Percentiles rank a stretch among this genome's conserved stretches.
These are phyloP conservation scores for Cutaneotrichosporon sp. DNA, from an alignment of 1,284 basidiomycete species.

Conservation along the genomic window DNA sequence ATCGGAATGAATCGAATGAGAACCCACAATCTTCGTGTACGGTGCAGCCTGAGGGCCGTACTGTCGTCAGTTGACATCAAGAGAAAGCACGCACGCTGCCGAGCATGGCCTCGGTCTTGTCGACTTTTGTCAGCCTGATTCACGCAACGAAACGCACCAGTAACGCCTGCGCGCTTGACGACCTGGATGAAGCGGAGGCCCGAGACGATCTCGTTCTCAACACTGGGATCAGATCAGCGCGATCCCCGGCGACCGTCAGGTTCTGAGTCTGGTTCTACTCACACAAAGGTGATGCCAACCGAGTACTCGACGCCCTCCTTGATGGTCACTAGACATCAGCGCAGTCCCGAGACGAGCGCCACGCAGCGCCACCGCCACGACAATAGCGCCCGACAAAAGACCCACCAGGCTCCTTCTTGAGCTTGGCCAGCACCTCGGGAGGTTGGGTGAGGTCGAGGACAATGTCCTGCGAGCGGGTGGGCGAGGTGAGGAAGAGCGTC, in stretches of 20 bases:
- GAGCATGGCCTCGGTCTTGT: conserved; percentile 56
- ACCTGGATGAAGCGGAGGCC: conserved; percentile 60
- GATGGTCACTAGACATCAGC: conserved; percentile 49
- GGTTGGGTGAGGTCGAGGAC: conserved; percentile 56
- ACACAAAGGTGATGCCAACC: conserved; percentile 57
- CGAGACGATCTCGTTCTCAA: conserved; percentile 58
- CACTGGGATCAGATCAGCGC: conserved; percentile 19
- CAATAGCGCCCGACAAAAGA: neutral
- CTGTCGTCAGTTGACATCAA: conserved; percentile 18
- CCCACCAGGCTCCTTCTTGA: conserved; percentile 58
- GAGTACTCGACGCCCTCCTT: conserved; percentile 62
- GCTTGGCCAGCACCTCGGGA: conserved; percentile 51
- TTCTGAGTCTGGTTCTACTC: too few species aligned
- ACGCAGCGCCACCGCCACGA: neutral
- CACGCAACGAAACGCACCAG: conserved; percentile 41
- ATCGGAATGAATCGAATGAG: conserved; percentile 18
- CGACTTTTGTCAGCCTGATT: conserved; percentile 31
- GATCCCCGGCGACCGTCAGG: too few species aligned
- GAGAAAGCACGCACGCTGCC: conserved; percentile 40
- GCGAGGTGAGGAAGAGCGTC: conserved; percentile 57
- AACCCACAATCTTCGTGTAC: conserved; percentile 54
- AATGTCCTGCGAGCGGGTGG: conserved; percentile 52
- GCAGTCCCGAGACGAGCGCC: neutral
- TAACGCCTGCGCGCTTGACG: conserved; percentile 56
- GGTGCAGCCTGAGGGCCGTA: conserved; percentile 55